Base-by-base conservation (phyloP, 257 asterid species). In the Striga asiatica region DNA sequence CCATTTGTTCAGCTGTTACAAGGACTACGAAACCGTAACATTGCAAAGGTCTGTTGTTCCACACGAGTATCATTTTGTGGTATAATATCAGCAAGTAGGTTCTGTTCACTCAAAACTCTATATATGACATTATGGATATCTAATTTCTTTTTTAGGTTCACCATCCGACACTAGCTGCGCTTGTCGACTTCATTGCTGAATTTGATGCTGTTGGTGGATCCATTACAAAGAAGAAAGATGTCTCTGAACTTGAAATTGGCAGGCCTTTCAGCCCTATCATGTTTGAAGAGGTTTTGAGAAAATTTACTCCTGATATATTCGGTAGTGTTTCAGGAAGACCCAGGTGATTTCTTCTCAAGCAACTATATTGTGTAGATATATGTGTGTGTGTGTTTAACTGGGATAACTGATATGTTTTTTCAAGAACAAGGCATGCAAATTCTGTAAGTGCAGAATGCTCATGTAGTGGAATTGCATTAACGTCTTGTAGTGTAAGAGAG, bases 241-340 rank as follows among this genome's bases (percentile, higher is more conserved):
- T 31, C 18, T 25, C 66, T 61, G 64, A 56, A 49, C 67, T 80
- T 71, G 87, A 78, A 74, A 69, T 67, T 62, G 96, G 95, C 39
- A 68, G 68, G 60, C 76, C 96, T 17, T 80, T 86, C 43, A 56
- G 64, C 29, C 98, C 98, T 51, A 57, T 74, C 41, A 81, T 84
- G 95, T 84, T 89, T 69, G 96, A 84, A 58, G 70, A 17, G 28
- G 86, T 87, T 47, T 75, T 91, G 71, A 70, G 67, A 65, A 86
- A 78, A 43, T 91, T 91, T 68, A 83, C 95, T 29, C 98, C 98
- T 66, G 98, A 89, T 69, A 64, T 83, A 22, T 71, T 81, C 17
- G 57, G 74, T 43, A 64, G 79, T 63, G 65, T 67, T 43, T 74
- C 80, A 35, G 81, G 87, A 43, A 82, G 95, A 70, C 82, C 88